A percentile compares a stretch with the other conserved stretches of the same genome.
Conservation (phyloP, 2,329 filamentous ascomycete genomes). For the Colletotrichum limetticola region DNA sequence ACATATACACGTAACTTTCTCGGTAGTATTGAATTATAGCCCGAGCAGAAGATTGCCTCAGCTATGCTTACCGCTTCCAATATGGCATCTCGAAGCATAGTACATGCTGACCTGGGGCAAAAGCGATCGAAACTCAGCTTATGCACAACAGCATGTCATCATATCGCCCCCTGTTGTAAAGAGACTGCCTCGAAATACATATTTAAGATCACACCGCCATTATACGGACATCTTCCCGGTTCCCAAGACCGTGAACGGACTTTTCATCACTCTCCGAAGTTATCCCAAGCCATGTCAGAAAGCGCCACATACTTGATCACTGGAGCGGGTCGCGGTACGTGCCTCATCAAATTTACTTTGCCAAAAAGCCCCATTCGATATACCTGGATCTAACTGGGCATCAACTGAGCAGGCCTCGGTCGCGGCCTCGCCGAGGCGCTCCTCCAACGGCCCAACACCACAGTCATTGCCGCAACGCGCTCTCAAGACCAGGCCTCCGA, state of each 20-base stretch:
- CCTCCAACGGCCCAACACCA: slow-evolving; percentile 66
- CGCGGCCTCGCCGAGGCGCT: slow-evolving; percentile 45
- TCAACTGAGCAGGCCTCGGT: slow-evolving; percentile 44
- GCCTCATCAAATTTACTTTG: not conserved
- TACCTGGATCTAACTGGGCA: not conserved
- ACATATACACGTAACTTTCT: not conserved
- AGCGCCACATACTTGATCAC: not conserved
- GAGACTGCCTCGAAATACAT: not conserved
- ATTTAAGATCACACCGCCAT: not conserved
- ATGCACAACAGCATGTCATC: not conserved
- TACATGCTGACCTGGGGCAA: too few relatives aligned
- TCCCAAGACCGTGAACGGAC: not conserved
- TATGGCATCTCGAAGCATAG: too few relatives aligned
- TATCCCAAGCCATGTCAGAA: not conserved
- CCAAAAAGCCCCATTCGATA: not conserved
- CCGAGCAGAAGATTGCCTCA: not conserved
- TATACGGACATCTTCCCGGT: not conserved
- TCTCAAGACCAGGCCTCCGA: slow-evolving; percentile 38
- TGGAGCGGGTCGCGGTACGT: not conserved
- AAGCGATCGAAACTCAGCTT: not conserved
- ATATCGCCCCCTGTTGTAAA: not conserved
- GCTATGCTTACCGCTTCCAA: not conserved
- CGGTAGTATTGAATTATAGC: not conserved
- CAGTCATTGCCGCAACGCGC: slow-evolving; percentile 52
- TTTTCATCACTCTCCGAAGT: not conserved